Conservation (phyloP, 225 moss, liverwort and hornwort genomes). For the Rhytidiadelphus loreus region DNA sequence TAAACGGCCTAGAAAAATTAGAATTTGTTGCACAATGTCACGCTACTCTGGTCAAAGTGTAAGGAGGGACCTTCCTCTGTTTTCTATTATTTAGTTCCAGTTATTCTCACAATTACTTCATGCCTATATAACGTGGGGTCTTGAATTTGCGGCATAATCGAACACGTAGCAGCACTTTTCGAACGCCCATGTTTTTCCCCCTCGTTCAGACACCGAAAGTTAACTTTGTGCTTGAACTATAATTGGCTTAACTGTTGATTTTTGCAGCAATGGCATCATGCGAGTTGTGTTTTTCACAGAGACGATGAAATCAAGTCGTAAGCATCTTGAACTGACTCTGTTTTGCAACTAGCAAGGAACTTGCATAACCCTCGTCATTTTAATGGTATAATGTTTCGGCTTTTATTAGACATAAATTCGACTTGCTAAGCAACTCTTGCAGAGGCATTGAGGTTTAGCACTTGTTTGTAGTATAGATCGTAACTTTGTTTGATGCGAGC, state of each 20-base stretch:
- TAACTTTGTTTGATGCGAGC: not conserved
- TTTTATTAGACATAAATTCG: not conserved
- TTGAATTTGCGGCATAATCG: not conserved
- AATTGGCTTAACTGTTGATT: not conserved
- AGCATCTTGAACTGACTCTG: not conserved
- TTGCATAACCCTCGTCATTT: not conserved
- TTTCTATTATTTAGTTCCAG: not conserved
- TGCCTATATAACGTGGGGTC: not conserved
- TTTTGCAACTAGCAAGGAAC: not conserved
- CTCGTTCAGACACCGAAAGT: not conserved
- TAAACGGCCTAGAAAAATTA: not conserved
- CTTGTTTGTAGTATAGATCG: not conserved
- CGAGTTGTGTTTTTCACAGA: conserved; percentile 47
- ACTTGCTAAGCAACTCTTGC: not conserved
- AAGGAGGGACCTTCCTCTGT: not conserved
- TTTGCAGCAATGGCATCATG: conserved; percentile 58
- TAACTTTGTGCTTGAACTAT: not conserved
- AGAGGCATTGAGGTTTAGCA: not conserved
- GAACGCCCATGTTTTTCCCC: not conserved
- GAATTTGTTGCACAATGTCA: not conserved
- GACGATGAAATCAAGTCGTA: conserved; percentile 36
- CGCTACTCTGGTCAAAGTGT: not conserved
- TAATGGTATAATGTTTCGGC: not conserved
- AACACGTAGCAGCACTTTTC: not conserved
- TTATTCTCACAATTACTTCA: not conserved